These are phyloP conservation scores for Eleusine indica DNA, from an alignment of 176 grass and related monocot species.

Conservation along the genomic window DNA sequence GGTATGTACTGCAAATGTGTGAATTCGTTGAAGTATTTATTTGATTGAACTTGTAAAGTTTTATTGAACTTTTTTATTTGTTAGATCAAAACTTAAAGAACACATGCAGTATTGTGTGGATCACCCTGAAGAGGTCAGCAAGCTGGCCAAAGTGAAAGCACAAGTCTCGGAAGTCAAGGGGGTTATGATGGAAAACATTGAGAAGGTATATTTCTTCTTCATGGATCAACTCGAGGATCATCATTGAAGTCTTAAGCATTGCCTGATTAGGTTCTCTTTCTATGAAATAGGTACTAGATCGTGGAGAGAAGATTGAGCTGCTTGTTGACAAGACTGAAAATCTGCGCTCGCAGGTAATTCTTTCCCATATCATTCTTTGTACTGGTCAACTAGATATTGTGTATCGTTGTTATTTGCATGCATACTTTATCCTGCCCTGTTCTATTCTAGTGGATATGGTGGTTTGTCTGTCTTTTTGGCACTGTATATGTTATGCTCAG, in stretches of 20 bases:
- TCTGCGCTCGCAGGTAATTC: conserved; percentile 67
- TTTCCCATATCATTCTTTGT: neutral
- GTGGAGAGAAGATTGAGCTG: conserved; percentile 88
- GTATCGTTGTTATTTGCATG: neutral
- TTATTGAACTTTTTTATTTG: neutral
- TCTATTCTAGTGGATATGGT: neutral
- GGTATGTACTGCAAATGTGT: conserved; percentile 41
- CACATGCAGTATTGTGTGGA: conserved; percentile 97
- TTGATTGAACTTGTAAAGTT: neutral
- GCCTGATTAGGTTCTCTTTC: neutral
- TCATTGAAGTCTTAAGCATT: neutral
- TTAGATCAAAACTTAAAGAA: conserved; percentile 91
- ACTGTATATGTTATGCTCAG: neutral
- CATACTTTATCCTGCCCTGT: neutral
- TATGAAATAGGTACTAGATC: conserved; percentile 71
- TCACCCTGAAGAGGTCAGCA: conserved; percentile 92
- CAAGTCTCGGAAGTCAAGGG: conserved; percentile 97
- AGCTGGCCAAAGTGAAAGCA: conserved; percentile 86
- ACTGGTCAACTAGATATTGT: neutral
- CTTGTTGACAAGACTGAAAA: conserved; percentile 94
- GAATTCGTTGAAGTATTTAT: neutral
- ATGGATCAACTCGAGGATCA: neutral
- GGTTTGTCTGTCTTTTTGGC: neutral
- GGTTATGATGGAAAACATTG: conserved; percentile 97
- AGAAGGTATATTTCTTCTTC: conserved; percentile 57